Evolutionary conservation across 2,329 filamentous ascomycete species (phyloP), one percentile per base, ranked within the genome.

Genomic region (Zopfia rhizophila): DNA sequence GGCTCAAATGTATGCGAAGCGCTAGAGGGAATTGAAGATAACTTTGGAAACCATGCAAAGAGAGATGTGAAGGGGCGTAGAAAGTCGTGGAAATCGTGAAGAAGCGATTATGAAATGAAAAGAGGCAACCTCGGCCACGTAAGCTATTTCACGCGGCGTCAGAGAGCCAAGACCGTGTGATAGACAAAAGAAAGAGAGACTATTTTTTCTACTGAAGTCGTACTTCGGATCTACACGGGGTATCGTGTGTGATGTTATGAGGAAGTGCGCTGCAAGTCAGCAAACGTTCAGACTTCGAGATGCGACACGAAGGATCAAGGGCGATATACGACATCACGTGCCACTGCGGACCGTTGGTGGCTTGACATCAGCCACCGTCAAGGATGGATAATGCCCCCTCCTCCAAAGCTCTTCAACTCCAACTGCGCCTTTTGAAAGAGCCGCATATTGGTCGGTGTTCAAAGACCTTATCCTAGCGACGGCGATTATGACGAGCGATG

Each of bases 401-500:
- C n/a, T n/a, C n/a, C n/a, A n/a, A n/a, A n/a, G n/a, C n/a, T n/a
- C n/a, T n/a, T n/a, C n/a, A n/a, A n/a, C n/a, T n/a, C n/a, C n/a
- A n/a, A n/a, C n/a, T n/a, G n/a, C n/a, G n/a, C n/a, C n/a, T n/a
- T n/a, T n/a, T n/a, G n/a, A n/a, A n/a, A n/a, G n/a, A n/a, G n/a
- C n/a, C n/a, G n/a, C n/a, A n/a, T n/a, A n/a, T n/a, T n/a, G n/a
- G n/a, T n/a, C n/a, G n/a, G n/a, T n/a, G n/a, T n/a, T n/a, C n/a
- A n/a, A n/a, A n/a, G n/a, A n/a, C n/a, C n/a, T n/a, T n/a, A n/a
- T n/a, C n/a, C n/a, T n/a, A n/a, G n/a, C n/a, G n/a, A n/a, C n/a
- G n/a, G n/a, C n/a, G n/a, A 49, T 17, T 57, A 93, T 93, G 89
- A 87, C 89, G 57, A 85, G 83, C 68, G 88, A 92, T 69, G 88